These are phyloP conservation scores for Aspergillus quadricinctus DNA, from an alignment of 2,329 filamentous ascomycete genomes.

Conservation along the genomic window DNA sequence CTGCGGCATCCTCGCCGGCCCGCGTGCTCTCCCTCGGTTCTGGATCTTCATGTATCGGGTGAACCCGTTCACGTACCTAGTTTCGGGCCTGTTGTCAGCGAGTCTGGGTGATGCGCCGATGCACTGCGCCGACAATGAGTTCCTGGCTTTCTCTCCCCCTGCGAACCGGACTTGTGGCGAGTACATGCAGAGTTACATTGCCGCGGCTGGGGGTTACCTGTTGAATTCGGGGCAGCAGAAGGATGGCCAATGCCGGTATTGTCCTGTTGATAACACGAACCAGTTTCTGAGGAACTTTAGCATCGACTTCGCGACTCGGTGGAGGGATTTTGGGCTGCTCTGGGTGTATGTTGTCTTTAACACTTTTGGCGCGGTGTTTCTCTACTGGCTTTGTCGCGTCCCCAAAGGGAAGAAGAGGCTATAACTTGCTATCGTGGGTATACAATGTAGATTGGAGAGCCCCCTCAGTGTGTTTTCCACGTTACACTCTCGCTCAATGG, in stretches of 20 bases:
- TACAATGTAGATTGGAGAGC: no score
- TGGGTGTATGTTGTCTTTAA: constrained; percentile 26
- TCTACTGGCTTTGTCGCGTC: constrained; percentile 2
- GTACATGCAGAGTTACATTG: neutral
- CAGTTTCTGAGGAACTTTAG: neutral
- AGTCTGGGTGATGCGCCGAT: neutral
- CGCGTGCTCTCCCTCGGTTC: constrained; percentile 4
- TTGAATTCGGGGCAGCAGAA: neutral
- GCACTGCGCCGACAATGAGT: neutral
- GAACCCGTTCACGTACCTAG: constrained; percentile 18
- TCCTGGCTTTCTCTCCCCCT: neutral
- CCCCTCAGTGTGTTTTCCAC: no score
- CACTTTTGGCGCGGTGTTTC: constrained; percentile 16
- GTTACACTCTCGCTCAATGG: no score
- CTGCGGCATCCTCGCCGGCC: constrained; percentile 4
- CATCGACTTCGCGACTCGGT: neutral
- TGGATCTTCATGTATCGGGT: constrained; percentile 1
- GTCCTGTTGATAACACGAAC: neutral
- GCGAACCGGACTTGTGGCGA: neutral
- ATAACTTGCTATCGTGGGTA: neutral
- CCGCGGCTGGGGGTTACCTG: neutral
- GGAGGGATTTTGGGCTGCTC: neutral
- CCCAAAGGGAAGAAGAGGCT: constrained; percentile 3
- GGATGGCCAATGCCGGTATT: neutral
- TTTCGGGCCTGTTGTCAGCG: constrained; percentile 7